Evolutionary conservation across 331 rosid species (phyloP), one percentile per base, ranked within the genome.

Genomic region (Malus hybrid): DNA sequence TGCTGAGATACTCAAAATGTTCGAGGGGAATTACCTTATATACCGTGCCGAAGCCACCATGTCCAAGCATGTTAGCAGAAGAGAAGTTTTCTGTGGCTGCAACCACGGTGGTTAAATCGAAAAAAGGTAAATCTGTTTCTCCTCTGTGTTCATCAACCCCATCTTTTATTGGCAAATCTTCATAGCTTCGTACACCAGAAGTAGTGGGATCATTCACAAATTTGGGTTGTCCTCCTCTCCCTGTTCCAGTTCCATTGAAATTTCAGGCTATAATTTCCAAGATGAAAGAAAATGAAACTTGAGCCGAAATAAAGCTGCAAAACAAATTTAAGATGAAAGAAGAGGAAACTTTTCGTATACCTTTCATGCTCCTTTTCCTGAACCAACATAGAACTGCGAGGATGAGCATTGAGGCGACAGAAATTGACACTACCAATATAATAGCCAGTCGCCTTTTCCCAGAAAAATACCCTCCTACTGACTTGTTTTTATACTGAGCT

Each of bases 401-500:
- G 36, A 80, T n/a, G 6, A 89, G 77, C 70, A 89, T 5, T 44
- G 59, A 50, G 32, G 76, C 2, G 42, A 62, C 28, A 39, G 67
- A 18, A 8, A 81, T 14, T 32, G 81, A 56, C 32, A 74, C 56
- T 5, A 50, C 76, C 3, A 57, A 22, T 34, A 76, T 52, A 65
- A 80, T 73, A 69, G 68, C 77, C 24, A 69, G 34, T 44, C 71
- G 52, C 77, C 66, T 61, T 70, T 79, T 22, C 3, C 39, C 73
- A 14, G 52, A 18, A 74, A 32, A 60, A 5, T 60, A 32, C 62
- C 75, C 39, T 42, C 73, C 72, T 42, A 60, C 69, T 28, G 83
- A 78, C 12, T 70, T 72, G 32, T 50, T 79, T 67, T 71, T 10
- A 39, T 88, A 79, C 33, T 78, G 67, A 61, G 81, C 96, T 90